phyloP scores from a whole-genome alignment of 306 rosid species.

The Lathyrus tuberosus region DNA sequence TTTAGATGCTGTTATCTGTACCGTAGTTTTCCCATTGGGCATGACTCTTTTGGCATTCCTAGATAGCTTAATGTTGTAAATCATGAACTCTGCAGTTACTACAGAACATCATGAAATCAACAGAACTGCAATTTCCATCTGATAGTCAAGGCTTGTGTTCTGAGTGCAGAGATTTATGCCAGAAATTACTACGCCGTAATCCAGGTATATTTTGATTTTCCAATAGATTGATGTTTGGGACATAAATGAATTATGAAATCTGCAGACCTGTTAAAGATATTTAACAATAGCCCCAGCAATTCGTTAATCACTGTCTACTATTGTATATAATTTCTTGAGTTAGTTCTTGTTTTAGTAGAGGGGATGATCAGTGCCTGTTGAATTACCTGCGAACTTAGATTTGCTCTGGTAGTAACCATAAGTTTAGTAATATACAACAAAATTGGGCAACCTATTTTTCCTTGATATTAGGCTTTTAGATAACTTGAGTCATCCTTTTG shows the following conservation, averaged over 20 bases:
- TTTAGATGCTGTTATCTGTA: conserved; percentile 30
- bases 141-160: conserved; percentile 66
- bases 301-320: conserved; percentile 25
- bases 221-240: conserved; percentile 28
- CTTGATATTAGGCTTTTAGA: conserved; percentile 40
- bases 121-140: conserved; percentile 74
- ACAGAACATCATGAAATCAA: conserved; percentile 90
- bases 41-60: conserved; percentile 32
- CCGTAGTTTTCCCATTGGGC: conserved; percentile 27
- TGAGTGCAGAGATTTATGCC: conserved; percentile 92
- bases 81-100: conserved; percentile 72
- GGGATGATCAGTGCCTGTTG: conserved; percentile 27
- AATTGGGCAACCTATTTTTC: conserved; percentile 36
- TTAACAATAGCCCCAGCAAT: conserved; percentile 16
- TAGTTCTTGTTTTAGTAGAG: conserved; percentile 29
- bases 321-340: conserved; percentile 20
- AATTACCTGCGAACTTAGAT: conserved; percentile 31
- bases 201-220: conserved; percentile 68
- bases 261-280: conserved; percentile 25
- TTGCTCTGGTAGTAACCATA: conserved; percentile 33
- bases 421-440: conserved; percentile 7
- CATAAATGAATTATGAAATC: conserved; percentile 23
- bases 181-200: conserved; percentile 86
- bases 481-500: conserved; percentile 33
- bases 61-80: conserved; percentile 24